Conservation (phyloP, 768 basidiomycete species). For the Leccinum olivaceopallidum region DNA sequence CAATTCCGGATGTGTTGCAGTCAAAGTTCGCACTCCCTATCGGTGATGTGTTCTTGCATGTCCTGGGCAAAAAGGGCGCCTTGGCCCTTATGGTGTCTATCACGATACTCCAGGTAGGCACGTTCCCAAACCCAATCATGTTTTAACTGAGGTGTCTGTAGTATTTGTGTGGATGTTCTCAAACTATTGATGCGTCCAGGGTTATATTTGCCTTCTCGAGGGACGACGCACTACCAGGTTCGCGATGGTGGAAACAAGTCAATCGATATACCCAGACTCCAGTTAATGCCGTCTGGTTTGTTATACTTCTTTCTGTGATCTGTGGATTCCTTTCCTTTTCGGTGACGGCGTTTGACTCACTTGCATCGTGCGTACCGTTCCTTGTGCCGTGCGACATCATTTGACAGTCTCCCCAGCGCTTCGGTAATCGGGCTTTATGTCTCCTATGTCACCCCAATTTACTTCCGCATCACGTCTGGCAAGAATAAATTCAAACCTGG, state of each 20-base stretch:
- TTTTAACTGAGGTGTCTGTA: slow-evolving; percentile 13
- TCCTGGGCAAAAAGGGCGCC: slow-evolving; percentile 42
- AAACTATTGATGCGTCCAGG: slow-evolving; percentile 47
- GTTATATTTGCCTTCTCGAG: slow-evolving; percentile 46
- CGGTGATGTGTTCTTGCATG: slow-evolving; percentile 41
- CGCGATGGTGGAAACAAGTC: slow-evolving; percentile 37
- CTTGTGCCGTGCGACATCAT: background rate
- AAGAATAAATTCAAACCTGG: slow-evolving; percentile 34
- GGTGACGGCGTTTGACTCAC: slow-evolving; percentile 31
- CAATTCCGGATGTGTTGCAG: slow-evolving; percentile 35
- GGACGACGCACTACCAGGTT: slow-evolving; percentile 40
- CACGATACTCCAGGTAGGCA: slow-evolving; percentile 42
- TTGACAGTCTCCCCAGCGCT: slow-evolving; percentile 18
- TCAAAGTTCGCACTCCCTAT: slow-evolving; percentile 40
- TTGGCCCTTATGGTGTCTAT: slow-evolving; percentile 46
- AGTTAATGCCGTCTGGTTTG: slow-evolving; percentile 43
- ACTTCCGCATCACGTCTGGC: slow-evolving; percentile 37
- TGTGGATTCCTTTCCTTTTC: slow-evolving; percentile 38
- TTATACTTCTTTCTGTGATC: slow-evolving; percentile 31
- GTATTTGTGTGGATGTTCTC: slow-evolving; percentile 46
- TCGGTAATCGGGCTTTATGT: slow-evolving; percentile 37
- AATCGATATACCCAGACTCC: slow-evolving; percentile 36
- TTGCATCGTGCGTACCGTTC: slow-evolving; percentile 32
- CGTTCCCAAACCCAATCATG: background rate
- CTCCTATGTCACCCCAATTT: slow-evolving; percentile 40